Percentiles rank a stretch among this genome's conserved stretches.
phyloP scores from a whole-genome alignment of 768 basidiomycete species.

The Tylopilus rubrobrunneus region DNA sequence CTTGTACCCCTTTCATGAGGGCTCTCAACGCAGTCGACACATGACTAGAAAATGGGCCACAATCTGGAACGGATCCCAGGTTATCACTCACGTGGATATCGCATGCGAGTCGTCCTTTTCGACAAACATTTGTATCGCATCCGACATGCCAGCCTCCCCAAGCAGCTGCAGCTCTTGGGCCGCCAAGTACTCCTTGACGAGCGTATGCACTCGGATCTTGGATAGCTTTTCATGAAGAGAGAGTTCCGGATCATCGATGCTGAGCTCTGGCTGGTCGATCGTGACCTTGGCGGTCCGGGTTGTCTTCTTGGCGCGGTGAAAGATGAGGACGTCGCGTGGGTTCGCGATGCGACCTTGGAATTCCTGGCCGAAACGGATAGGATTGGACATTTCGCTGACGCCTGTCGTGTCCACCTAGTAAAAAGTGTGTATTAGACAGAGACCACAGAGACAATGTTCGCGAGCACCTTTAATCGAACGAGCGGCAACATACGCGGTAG shows the following conservation, averaged over 20 bases:
- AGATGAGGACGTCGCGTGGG: constrained; percentile 88
- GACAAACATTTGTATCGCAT: constrained; percentile 92
- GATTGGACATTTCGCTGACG: constrained; percentile 89
- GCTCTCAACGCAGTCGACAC: constrained; percentile 55
- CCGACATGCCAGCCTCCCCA: constrained; percentile 86
- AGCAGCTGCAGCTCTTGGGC: constrained; percentile 93
- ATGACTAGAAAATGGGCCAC: constrained; percentile 45
- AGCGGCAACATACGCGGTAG: constrained; percentile 78
- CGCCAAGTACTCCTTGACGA: constrained; percentile 88
- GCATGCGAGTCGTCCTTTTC: constrained; percentile 97
- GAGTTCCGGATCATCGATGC: constrained; percentile 73
- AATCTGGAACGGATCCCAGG: background rate
- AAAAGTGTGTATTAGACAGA: background rate
- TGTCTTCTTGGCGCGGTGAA: constrained; percentile 75
- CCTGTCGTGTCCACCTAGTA: constrained; percentile 84
- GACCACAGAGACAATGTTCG: background rate
- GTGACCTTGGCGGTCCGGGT: constrained; percentile 48
- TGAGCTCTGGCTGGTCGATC: constrained; percentile 74
- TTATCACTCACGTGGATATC: constrained; percentile 69
- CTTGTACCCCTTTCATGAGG: constrained; percentile 65
- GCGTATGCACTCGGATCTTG: constrained; percentile 79
- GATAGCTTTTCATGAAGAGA: constrained; percentile 66
- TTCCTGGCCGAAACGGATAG: constrained; percentile 94
- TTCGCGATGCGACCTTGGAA: constrained; percentile 91
- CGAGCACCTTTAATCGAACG: constrained; percentile 70